phyloP scores from a whole-genome alignment of 345 rosid genomes.

The Diplotaxis tenuifolia region DNA sequence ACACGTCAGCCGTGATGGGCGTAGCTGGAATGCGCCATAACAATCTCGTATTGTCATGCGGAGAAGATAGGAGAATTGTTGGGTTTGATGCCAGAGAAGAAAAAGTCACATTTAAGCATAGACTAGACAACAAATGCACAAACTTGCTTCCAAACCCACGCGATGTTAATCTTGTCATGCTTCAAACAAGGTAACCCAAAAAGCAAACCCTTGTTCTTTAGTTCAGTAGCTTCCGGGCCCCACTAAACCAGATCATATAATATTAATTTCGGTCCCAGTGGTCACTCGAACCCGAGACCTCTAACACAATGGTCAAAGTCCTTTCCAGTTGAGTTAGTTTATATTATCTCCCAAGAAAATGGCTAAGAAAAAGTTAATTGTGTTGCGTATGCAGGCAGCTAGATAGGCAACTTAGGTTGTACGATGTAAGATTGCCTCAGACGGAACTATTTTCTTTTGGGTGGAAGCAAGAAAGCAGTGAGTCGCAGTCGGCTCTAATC shows the following conservation, averaged over 20 bases:
- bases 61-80: constrained; percentile 39
- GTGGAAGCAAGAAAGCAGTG: constrained; percentile 43
- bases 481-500: constrained; percentile 34
- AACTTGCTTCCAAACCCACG: constrained; percentile 36
- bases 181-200: constrained; percentile 30
- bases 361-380: neutral
- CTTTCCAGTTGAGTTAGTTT: too few relatives aligned
- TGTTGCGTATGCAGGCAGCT: constrained; percentile 30
- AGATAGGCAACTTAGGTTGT: constrained; percentile 36
- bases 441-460: constrained; percentile 39
- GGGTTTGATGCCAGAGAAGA: constrained; percentile 34
- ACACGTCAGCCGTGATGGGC: constrained; percentile 40
- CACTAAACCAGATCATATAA: too few relatives aligned
- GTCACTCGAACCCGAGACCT: too few relatives aligned
- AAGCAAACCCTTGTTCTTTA: constrained; percentile 2
- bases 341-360: neutral
- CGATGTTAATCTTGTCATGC: constrained; percentile 39
- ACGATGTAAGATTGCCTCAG: constrained; percentile 37
- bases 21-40: constrained; percentile 37
- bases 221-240: too few relatives aligned
- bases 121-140: constrained; percentile 39
- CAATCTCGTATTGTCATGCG: constrained; percentile 38
- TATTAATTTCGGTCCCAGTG: too few relatives aligned
- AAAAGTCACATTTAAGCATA: constrained; percentile 29
- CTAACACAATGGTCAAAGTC: too few relatives aligned